Percentiles rank a stretch among this genome's conserved stretches.
phyloP scores from a whole-genome alignment of 768 basidiomycete genomes.

The Tricholoma sp. region DNA sequence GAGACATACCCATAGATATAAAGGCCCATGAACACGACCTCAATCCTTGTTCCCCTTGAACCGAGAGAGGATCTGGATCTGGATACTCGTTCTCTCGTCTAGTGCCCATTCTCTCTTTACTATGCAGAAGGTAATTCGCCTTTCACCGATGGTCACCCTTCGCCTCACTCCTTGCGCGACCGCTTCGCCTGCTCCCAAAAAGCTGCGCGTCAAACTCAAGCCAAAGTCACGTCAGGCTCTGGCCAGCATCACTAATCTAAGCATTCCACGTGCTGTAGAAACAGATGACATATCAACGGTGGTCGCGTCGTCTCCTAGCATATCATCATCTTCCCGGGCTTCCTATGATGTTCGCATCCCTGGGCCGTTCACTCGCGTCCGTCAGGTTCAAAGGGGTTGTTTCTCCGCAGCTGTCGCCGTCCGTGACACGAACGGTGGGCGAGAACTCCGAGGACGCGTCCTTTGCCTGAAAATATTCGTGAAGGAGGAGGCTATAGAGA shows the following conservation, averaged over 20 bases:
- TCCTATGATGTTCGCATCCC: conserved; percentile 5
- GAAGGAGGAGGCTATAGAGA: conserved; percentile 13
- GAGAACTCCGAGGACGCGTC: conserved; percentile 19
- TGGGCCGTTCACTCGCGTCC: conserved; percentile 27
- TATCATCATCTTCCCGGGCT: neutral
- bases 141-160: conserved; percentile 2
- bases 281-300: neutral
- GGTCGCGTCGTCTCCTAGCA: neutral
- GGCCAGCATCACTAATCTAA: conserved; percentile 2
- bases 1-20: neutral
- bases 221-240: conserved; percentile 1
- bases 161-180: neutral
- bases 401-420: conserved; percentile 10
- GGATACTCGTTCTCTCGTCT: conserved; percentile 22
- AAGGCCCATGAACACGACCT: neutral
- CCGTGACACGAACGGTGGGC: conserved; percentile 17
- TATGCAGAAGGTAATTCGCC: conserved; percentile 6
- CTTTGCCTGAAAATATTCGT: conserved; percentile 36
- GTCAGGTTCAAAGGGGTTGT: conserved; percentile 14
- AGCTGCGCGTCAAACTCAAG: conserved; percentile 2
- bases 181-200: neutral
- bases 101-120: conserved; percentile 6
- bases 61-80: conserved; percentile 25
- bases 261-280: neutral
- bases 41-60: neutral